phyloP scores from a whole-genome alignment of 768 basidiomycete species.

The Amyloporia xantha region DNA sequence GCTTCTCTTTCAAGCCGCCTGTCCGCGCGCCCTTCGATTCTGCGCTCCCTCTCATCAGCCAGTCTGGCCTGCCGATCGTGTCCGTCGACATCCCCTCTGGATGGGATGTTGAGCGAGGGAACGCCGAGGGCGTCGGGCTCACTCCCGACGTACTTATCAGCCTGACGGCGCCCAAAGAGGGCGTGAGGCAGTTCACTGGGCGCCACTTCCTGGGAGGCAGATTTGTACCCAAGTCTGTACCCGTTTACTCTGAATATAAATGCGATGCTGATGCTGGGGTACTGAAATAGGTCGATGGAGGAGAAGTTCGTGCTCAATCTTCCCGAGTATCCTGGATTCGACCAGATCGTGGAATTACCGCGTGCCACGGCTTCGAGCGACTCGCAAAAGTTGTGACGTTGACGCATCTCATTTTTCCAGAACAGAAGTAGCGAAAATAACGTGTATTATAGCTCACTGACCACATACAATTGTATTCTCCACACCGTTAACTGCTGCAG shows the following conservation, averaged over 20 bases:
- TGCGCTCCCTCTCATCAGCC: slow-evolving; percentile 58
- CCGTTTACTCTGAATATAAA: no score
- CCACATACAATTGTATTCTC: no score
- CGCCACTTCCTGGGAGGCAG: slow-evolving; percentile 91
- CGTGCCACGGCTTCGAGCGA: no score
- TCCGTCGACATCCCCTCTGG: slow-evolving; percentile 96
- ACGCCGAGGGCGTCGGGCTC: slow-evolving; percentile 47
- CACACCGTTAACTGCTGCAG: no score
- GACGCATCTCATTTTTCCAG: no score
- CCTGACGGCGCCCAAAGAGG: slow-evolving; percentile 91
- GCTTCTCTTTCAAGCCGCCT: slow-evolving; percentile 94
- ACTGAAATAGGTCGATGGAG: slow-evolving; percentile 48
- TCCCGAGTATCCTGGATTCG: slow-evolving; percentile 69
- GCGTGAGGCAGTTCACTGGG: slow-evolving; percentile 70
- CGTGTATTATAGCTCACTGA: no score
- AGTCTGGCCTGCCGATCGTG: slow-evolving; percentile 72
- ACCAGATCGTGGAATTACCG: slow-evolving; percentile 80
- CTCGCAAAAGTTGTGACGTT: no score
- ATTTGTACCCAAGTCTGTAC: slow-evolving; percentile 84
- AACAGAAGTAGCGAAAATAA: no score
- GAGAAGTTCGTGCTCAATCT: slow-evolving; percentile 75
- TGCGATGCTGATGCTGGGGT: no score
- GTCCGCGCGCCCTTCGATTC: slow-evolving; percentile 82
- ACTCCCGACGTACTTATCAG: slow-evolving; percentile 79
- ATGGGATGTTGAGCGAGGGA: slow-evolving; percentile 89